These are phyloP conservation scores for Heracleum sosnowskyi DNA, from an alignment of 129 eudicot species.

Conservation along the genomic window DNA sequence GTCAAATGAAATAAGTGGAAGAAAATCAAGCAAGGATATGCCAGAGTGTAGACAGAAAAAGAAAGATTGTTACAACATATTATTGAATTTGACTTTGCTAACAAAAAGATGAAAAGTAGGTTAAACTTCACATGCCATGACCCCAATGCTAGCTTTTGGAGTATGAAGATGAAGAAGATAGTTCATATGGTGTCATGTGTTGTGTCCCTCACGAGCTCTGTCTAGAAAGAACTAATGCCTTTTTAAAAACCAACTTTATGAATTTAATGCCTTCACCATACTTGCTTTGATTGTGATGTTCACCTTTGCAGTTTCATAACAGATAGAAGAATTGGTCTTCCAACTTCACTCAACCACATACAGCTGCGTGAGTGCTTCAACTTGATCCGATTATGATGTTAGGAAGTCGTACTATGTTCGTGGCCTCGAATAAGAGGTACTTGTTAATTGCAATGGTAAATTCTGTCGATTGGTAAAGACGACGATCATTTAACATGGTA, in stretches of 20 bases:
- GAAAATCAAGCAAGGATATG: background rate
- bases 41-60: background rate
- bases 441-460: background rate
- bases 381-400: background rate
- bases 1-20: background rate
- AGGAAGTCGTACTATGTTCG: too few species aligned
- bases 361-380: too few species aligned
- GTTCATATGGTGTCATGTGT: background rate
- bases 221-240: constrained; percentile 21
- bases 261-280: constrained; percentile 18
- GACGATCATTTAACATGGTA: too few species aligned
- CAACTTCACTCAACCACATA: constrained; percentile 3
- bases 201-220: constrained; percentile 27
- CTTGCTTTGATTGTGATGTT: constrained; percentile 12
- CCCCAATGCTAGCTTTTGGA: background rate
- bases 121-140: constrained; percentile 19
- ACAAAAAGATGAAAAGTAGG: constrained; percentile 18
- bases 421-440: too few species aligned
- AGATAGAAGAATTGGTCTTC: constrained; percentile 11
- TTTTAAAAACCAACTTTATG: constrained; percentile 27
- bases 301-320: constrained; percentile 16
- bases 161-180: background rate
- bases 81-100: constrained; percentile 13
- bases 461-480: too few species aligned
- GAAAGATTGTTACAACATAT: constrained; percentile 1